Base-by-base conservation (phyloP, 495 filamentous ascomycete species). In the Aspergillus cavernicola region DNA sequence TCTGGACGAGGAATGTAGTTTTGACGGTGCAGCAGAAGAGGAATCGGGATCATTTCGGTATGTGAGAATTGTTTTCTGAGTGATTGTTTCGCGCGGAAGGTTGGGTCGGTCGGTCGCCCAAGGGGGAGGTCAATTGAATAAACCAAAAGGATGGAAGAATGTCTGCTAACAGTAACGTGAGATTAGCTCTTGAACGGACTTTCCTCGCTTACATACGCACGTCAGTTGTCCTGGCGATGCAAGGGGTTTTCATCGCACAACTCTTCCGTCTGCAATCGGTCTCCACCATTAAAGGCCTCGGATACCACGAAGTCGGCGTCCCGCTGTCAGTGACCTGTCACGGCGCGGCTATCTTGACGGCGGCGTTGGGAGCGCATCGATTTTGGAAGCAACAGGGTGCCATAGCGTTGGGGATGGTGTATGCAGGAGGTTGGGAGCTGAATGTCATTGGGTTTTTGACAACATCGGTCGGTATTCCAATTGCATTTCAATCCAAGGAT, bases 141-240 rank as follows among this genome's bases (percentile, higher is more conserved):
- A 15, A 36, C 4, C 22, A 8, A 28, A 19, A 18, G n/a, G 19
- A 37, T 22, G 49, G 37, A 15, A 45, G 16, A 22, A 31, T 1
- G 6, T 12, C 12, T 26, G 23, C 33, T 40, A 53, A 46, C 26
- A 15, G 28, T 18, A 35, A 54, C 20, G 28, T 2, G 18, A 26
- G 10, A 31, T 15, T 39, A 92, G 89, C 88, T 24, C 76, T 90
- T 22, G 87, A 93, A 68, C 75, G 87, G 52, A 93, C 87, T 29
- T 92, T 87, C 64, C 82, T 92, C 38, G 83, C 77, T 43, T 92
- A 91, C 67, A 75, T 90, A 36, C 84, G 88, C 44, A 90, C 87
- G 7, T 87, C 86, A 0, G 66, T 87, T 20, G 72, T 81, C 6
- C 70, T 92, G 19, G 79, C 87, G 5, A 85, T 91, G 68, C 72